Conservation (phyloP, 208 protist genomes). For the Wallacemonas sp. region DNA sequence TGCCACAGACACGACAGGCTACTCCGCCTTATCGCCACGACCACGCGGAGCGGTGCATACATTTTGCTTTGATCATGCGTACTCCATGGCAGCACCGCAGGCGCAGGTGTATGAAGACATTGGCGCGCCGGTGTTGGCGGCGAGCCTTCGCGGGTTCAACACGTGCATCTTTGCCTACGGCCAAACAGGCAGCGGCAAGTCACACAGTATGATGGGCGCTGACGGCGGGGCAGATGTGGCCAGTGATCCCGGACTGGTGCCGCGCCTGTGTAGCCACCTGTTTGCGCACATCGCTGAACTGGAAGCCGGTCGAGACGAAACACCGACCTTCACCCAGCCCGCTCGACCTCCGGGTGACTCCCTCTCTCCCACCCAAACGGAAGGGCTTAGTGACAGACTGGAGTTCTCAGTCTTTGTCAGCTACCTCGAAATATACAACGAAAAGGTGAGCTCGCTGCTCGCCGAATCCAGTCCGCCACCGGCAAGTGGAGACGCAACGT, state of each 20-base stretch:
- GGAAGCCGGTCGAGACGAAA: not conserved
- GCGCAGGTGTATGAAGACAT: slow-evolving; percentile 86
- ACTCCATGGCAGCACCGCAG: slow-evolving; percentile 54
- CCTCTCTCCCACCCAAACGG: too few relatives aligned
- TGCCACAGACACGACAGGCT: slow-evolving; percentile 5
- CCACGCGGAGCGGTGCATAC: slow-evolving; percentile 18
- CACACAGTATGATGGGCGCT: slow-evolving; percentile 88
- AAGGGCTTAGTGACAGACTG: too few relatives aligned
- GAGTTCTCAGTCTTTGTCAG: slow-evolving; percentile 75
- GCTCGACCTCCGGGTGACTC: not conserved
- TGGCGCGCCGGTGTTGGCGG: slow-evolving; percentile 76
- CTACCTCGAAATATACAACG: slow-evolving; percentile 92
- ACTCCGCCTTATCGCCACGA: not conserved
- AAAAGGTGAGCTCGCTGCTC: slow-evolving; percentile 85
- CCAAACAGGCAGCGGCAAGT: slow-evolving; percentile 90
- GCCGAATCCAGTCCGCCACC: not conserved
- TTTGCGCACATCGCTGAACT: slow-evolving; percentile 56
- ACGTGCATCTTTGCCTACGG: slow-evolving; percentile 93
- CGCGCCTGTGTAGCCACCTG: slow-evolving; percentile 65
- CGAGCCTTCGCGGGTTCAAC: slow-evolving; percentile 87
- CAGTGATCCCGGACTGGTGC: slow-evolving; percentile 80
- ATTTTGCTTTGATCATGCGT: slow-evolving; percentile 85
- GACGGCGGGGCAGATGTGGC: slow-evolving; percentile 52
- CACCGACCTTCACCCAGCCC: slow-evolving; percentile 13
- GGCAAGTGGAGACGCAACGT: slow-evolving; percentile 3